Base-by-base conservation (phyloP, 176 grass and related monocot species). In the Hyparrhenia diplandra region DNA sequence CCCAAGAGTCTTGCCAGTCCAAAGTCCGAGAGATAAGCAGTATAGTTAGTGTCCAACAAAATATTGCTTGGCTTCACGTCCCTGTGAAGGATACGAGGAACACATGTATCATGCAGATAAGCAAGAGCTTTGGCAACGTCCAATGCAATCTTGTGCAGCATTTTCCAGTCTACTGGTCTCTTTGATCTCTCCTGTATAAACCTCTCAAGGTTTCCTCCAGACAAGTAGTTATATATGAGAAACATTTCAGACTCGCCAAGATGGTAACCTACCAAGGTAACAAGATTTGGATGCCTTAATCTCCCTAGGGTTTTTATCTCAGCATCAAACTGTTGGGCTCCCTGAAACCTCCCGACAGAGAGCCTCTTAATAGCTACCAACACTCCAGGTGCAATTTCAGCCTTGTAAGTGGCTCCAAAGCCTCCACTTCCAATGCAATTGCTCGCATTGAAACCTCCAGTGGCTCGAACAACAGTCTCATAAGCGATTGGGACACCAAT, bases 391-490 rank as follows among this genome's bases (percentile, higher is more conserved):
- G 94, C 84, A 88, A 97, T 94, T 85, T 97, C 94, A 58, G 94
- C 94, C 72, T 97, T 97, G 86, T 97, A 97, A 35, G 94, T 97
- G 71, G 94, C 94, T 74, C 94, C 94, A 57, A 97, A 97, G 60
- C 94, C 94, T 12, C 94, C 94, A 77, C 94, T 97, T 67, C 94
- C 94, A 80, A 97, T 97, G 73, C 94, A 97, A 88, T 97, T 97
- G 64, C 94, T 97, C 6, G 92, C 89, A 29, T 97, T 97, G 80
- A 97, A 97, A 90, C 76, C 83, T 79, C 94, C 94, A 68, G 94
- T 97, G 58, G 94, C 92, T 78, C 92, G 85, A 69, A 92, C 89
- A 42, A 97, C 91, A 67, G 87, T 94, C 49, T 97, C 94, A 35
- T 90, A 97, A 41, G 85, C 90, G 46, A 97, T 92, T 1, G 68